phyloP scores from a whole-genome alignment of 352 stramenopile species.

The Chrysophaeum taylorii region DNA sequence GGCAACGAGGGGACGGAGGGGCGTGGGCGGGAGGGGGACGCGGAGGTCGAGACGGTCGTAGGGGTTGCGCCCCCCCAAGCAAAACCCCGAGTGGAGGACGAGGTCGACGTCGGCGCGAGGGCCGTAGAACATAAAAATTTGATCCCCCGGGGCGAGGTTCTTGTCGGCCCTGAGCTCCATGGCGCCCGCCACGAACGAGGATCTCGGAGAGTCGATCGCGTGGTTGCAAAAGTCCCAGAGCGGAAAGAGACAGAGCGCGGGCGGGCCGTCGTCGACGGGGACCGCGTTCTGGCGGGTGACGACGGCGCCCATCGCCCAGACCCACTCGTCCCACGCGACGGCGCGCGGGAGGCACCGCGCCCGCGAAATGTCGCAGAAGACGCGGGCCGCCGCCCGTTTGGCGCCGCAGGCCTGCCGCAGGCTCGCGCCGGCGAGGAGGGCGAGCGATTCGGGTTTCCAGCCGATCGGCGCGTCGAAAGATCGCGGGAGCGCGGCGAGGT shows the following conservation, averaged over 20 bases:
- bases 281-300: constrained; percentile 10
- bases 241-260: not conserved
- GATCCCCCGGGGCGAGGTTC: not conserved
- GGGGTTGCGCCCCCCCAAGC: not conserved
- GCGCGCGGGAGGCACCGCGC: not conserved
- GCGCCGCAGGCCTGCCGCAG: too few species aligned
- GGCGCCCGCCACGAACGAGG: not conserved
- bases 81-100: constrained; percentile 1
- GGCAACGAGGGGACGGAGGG: not conserved
- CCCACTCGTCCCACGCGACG: not conserved
- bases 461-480: not conserved
- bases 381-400: not conserved
- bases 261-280: not conserved
- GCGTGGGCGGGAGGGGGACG: not conserved
- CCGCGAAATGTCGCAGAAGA: not conserved
- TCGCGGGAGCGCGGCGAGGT: not conserved
- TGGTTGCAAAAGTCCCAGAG: constrained; percentile 16
- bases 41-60: not conserved
- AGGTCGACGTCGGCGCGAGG: not conserved
- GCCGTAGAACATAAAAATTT: constrained; percentile 4
- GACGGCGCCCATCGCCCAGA: constrained; percentile 9
- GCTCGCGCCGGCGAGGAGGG: not conserved
- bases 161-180: not conserved
- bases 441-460: not conserved
- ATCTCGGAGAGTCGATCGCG: not conserved